phyloP scores from a whole-genome alignment of 1,284 basidiomycete genomes.

The Marasmius sp. region DNA sequence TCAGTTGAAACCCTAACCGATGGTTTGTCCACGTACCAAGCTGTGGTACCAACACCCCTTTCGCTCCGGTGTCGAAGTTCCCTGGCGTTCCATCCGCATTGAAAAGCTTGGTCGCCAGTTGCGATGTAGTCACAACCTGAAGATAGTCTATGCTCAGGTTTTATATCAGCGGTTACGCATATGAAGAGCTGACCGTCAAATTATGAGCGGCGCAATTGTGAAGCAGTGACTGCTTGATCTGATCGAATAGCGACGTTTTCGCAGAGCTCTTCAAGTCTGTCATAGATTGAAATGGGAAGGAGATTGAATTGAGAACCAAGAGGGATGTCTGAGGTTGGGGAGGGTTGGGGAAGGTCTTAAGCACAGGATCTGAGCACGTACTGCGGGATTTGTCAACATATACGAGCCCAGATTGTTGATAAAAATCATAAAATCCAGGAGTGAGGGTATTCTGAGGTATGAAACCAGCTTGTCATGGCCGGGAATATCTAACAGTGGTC shows the following conservation, averaged over 20 bases:
- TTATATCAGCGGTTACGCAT: constrained; percentile 1
- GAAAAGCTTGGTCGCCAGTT: constrained; percentile 67
- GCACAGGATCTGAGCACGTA: constrained; percentile 25
- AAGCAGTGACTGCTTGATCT: constrained; percentile 52
- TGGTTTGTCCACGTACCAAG: constrained; percentile 6
- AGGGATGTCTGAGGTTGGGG: constrained; percentile 40
- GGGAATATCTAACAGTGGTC: constrained; percentile 21
- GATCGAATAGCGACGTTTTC: constrained; percentile 46
- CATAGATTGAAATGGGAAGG: constrained; percentile 60
- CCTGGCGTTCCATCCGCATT: constrained; percentile 59
- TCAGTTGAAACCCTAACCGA: background rate
- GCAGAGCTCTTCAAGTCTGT: constrained; percentile 34
- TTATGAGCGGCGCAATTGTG: constrained; percentile 46
- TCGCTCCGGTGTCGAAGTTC: constrained; percentile 27
- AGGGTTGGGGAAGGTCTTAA: constrained; percentile 3
- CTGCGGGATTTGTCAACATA: constrained; percentile 46
- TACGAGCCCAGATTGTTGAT: constrained; percentile 51
- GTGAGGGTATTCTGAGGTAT: constrained; percentile 43
- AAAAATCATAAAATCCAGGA: constrained; percentile 59
- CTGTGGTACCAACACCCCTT: constrained; percentile 14
- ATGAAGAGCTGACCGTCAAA: constrained; percentile 44
- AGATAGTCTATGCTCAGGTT: background rate
- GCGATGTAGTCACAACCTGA: constrained; percentile 66
- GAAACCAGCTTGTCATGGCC: constrained; percentile 35
- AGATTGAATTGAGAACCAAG: constrained; percentile 65